Conservation (phyloP, 176 grass and related monocot species). For the Avena sativa region DNA sequence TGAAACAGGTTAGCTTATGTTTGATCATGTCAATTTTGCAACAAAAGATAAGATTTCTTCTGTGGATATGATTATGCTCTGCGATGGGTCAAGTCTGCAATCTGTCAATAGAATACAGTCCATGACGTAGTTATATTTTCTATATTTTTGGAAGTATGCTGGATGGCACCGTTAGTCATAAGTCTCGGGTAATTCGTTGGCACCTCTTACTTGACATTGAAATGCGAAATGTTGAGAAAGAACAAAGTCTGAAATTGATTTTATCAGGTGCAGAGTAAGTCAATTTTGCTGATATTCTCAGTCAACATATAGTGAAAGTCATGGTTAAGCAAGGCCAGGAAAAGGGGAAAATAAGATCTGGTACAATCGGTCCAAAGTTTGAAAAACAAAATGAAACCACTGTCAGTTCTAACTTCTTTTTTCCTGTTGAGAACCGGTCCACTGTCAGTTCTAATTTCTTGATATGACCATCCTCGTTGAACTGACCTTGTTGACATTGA, state of each 20-base stretch:
- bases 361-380: slow-evolving; percentile 53
- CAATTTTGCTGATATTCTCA: slow-evolving; percentile 39
- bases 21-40: slow-evolving; percentile 22
- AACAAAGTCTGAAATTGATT: slow-evolving; percentile 3
- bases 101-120: background rate
- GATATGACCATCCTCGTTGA: slow-evolving; percentile 42
- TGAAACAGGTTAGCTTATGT: slow-evolving; percentile 81
- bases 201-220: background rate
- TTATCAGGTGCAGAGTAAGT: slow-evolving; percentile 40
- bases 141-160: slow-evolving; percentile 10
- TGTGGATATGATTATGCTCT: background rate
- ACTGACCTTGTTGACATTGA: slow-evolving; percentile 31
- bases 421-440: background rate
- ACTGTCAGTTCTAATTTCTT: slow-evolving; percentile 5
- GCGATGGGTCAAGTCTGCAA: background rate
- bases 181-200: background rate
- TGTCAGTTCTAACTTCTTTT: background rate
- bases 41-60: background rate
- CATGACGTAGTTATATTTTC: background rate
- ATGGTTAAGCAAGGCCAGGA: slow-evolving; percentile 29
- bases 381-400: slow-evolving; percentile 11
- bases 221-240: background rate
- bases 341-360: slow-evolving; percentile 27
- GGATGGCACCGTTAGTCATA: background rate
- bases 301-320: slow-evolving; percentile 46